Evolutionary conservation across 768 basidiomycete species (phyloP), one percentile per base, ranked within the genome.

Genomic region (Gyrodon lividus): DNA sequence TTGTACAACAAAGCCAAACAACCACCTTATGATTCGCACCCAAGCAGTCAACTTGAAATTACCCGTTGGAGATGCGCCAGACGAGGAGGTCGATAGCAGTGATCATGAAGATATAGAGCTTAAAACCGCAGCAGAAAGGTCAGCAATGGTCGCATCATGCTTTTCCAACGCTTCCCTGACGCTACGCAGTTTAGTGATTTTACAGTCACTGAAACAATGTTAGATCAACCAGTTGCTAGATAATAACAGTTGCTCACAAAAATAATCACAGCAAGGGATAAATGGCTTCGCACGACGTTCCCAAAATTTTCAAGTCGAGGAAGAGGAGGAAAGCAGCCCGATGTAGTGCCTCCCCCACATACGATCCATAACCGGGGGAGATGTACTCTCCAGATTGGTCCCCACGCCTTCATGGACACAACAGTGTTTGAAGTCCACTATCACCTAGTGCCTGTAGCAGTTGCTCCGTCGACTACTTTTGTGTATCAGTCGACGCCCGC

Each of bases 141-240:
- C 40, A 51, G 49, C 22, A 26, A 35, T 22, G 26, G 5, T 50
- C 8, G 16, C 9, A 28, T 20, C 1, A 26, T 48, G 22, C 31
- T 6, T 34, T 7, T 33, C 16, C 40, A 31, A 52, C 50, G 40
- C n/a, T 14, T 45, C n/a, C 19, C 45, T 59, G 48, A 54, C 57
- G 37, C 40, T 28, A 13, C 31, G 14, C 46, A 90, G 89, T 64
- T 75, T 74, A 49, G 78, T 87, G 7, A 70, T 90, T 26, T 61
- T 82, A 8, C 83, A 83, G 51, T 87, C 89, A 0, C 69, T 91
- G 47, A 81, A 78, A 57, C 88, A 89, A 77, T 91, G 87, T 84
- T 49, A 56, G 44, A 47, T 24, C 49, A 58, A 19, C 31, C 46
- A 53, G 19, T 51, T 55, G 46, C 50, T 46, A 50, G 34, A 43